Percentiles rank a stretch among this genome's conserved stretches.
Conservation (phyloP, 1,284 basidiomycete genomes). For the Ustilago trichophora region DNA sequence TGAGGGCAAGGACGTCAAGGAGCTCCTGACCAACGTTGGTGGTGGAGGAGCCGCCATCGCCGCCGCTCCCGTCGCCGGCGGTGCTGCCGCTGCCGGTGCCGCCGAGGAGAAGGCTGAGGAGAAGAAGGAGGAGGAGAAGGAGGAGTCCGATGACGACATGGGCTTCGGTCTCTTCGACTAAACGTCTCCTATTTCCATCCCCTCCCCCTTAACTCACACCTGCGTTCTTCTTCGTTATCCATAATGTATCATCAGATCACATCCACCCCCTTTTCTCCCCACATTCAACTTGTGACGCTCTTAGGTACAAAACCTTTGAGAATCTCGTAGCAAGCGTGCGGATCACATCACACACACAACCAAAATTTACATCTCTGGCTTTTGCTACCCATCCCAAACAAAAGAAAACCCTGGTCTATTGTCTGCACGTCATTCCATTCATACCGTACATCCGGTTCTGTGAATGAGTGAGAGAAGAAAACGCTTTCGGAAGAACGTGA, state of each 20-base stretch:
- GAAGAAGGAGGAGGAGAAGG: conserved; percentile 69
- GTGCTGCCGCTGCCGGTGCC: conserved; percentile 73
- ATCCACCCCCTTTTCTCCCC: background rate
- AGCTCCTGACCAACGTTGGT: conserved; percentile 89
- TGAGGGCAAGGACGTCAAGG: conserved; percentile 97
- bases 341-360: no score
- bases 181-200: conserved; percentile 58
- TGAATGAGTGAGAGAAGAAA: no score
- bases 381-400: conserved; percentile 7
- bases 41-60: conserved; percentile 74
- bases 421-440: no score
- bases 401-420: no score
- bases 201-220: background rate
- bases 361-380: conserved; percentile 3
- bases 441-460: no score
- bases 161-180: conserved; percentile 86
- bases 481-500: no score
- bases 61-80: conserved; percentile 71
- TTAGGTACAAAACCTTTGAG: no score
- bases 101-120: conserved; percentile 84
- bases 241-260: conserved; percentile 39
- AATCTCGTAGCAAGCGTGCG: no score
- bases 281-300: no score
- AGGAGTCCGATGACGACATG: conserved; percentile 67
- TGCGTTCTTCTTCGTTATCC: no score